Evolutionary conservation across 441 rosid species (phyloP), one percentile per base, ranked within the genome.

Genomic region (Populus hybrid): DNA sequence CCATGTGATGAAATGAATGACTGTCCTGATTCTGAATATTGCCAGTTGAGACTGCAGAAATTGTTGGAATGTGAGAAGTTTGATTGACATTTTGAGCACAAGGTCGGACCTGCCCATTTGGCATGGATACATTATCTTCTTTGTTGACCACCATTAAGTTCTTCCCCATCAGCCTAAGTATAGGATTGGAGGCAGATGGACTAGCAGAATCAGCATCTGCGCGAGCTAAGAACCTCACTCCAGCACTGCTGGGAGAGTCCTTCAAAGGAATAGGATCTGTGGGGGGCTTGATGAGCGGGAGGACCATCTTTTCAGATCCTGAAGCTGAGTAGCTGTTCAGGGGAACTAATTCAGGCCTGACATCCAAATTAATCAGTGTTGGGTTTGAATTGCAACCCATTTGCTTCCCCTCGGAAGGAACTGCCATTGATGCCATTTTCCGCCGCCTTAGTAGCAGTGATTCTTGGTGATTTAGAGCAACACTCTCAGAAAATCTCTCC

Each of bases 141-240:
- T 91, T 87, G 88, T 85, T 94, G 73, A 95, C 89, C 82, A 95
- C 94, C 92, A 93, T 86, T 82, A 95, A 81, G 80, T 95, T 89
- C 88, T 95, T 95, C 5, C 99, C 99, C 99, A 95, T 95, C 83
- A 95, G 84, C 87, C 99, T 88, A 75, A 95, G 91, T 70, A 95
- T 77, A 16, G 97, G 97, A 87, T 91, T 92, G 38, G 93, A 84
- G 61, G 84, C 81, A 75, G 98, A 88, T 80, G 98, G 92, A 83
- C 88, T 82, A 26, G 88, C 80, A 50, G 88, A 74, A 34, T 86
- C 86, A 80, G 70, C 68, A 73, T 81, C 89, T 38, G 57, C 57
- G n/a, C 81, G 81, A 80, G 76, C 85, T 24, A 77, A 74, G 78
- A 82, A 77, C 78, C 78, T 87, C 72, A 77, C 42, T 66, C 81